phyloP scores from a whole-genome alignment of 2,329 filamentous ascomycete genomes.

The Aphanocladium album region DNA sequence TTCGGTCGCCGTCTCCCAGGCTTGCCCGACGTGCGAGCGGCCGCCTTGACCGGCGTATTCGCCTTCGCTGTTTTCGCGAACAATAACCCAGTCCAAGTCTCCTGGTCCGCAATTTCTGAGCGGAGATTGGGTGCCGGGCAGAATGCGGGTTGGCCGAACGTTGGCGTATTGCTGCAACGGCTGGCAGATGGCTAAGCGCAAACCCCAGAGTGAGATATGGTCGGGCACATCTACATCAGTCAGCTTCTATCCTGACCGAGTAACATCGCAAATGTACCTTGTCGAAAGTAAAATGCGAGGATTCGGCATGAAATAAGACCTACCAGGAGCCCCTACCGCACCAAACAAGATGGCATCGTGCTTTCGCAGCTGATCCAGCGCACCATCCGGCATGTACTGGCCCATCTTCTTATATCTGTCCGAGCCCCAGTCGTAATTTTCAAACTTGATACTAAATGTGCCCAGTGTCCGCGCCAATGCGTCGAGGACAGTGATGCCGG shows the following conservation, averaged over 20 bases:
- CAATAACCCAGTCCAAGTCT: constrained; percentile 60
- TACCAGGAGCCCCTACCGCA: constrained; percentile 54
- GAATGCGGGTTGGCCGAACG: constrained; percentile 57
- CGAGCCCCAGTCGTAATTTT: constrained; percentile 62
- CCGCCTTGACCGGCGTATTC: constrained; percentile 63
- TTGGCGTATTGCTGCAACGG: constrained; percentile 63
- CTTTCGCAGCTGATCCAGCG: constrained; percentile 29
- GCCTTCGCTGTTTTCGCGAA: constrained; percentile 62
- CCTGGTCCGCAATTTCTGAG: constrained; percentile 45
- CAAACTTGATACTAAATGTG: constrained; percentile 58
- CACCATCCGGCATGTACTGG: constrained; percentile 45
- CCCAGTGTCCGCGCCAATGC: constrained; percentile 45
- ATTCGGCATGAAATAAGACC: constrained; percentile 12
- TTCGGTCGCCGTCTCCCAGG: constrained; percentile 59
- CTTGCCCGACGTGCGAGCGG: constrained; percentile 50
- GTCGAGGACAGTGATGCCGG: constrained; percentile 56
- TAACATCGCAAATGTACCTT: neutral
- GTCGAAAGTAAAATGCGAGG: too few species aligned
- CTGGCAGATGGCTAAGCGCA: constrained; percentile 60
- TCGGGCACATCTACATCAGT: constrained; percentile 50
- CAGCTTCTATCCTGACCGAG: neutral
- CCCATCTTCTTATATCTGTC: constrained; percentile 62
- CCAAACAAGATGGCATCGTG: constrained; percentile 60
- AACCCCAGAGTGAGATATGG: constrained; percentile 60
- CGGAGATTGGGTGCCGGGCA: constrained; percentile 54